Evolutionary conservation across 768 basidiomycete genomes (phyloP).

Genomic region (Fibroporia radiculosa): DNA sequence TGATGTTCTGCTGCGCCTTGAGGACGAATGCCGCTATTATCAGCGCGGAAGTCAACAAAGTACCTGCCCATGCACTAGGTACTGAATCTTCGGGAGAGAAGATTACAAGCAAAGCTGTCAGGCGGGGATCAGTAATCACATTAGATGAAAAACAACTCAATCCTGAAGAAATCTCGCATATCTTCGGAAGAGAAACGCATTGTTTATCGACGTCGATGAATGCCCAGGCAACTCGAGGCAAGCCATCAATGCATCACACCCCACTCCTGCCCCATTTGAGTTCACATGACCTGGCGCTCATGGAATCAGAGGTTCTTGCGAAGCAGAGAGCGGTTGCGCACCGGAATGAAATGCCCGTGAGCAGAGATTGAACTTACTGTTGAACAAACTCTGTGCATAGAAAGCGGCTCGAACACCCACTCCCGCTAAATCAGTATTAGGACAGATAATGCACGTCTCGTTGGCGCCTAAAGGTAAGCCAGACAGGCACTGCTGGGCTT

Average conservation of each 20-base stretch:
- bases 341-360: background rate
- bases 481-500: background rate
- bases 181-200: too few relatives aligned
- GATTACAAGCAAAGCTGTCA: constrained; percentile 17
- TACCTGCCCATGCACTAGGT: constrained; percentile 20
- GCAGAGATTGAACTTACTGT: constrained; percentile 12
- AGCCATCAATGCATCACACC: too few relatives aligned
- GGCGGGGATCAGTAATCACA: background rate
- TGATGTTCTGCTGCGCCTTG: constrained; percentile 13
- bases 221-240: too few relatives aligned
- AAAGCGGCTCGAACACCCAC: constrained; percentile 21
- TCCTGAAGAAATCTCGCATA: too few relatives aligned
- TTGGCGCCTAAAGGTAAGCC: background rate
- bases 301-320: too few relatives aligned
- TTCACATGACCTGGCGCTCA: too few relatives aligned
- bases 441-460: background rate
- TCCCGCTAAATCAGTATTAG: constrained; percentile 19
- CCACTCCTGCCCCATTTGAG: too few relatives aligned
- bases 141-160: too few relatives aligned
- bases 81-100: constrained; percentile 20
- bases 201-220: too few relatives aligned
- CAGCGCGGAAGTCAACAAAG: constrained; percentile 18
- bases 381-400: constrained; percentile 20
- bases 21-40: constrained; percentile 21
- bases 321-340: too few relatives aligned